A percentile compares a stretch with the other conserved stretches of the same genome.
Evolutionary conservation across 148 eudicot species (phyloP).

Genomic region (Salicornia ramosissima): DNA sequence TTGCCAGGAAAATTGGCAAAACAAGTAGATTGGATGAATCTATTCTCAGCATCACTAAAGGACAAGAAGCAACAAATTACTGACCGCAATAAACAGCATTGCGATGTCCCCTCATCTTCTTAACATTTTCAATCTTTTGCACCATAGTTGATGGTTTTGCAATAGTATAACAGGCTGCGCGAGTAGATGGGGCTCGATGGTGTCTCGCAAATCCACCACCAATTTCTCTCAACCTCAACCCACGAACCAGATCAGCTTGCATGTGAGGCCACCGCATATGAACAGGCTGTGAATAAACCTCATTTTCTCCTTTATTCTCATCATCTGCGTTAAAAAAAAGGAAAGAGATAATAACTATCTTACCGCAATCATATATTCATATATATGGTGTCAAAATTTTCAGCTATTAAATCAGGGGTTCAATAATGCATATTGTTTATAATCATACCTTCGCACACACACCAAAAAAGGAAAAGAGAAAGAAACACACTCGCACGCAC

Average conservation of each 20-base stretch:
- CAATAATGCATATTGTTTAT: neutral
- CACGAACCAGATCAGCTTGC: slow-evolving; percentile 85
- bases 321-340: slow-evolving; percentile 42
- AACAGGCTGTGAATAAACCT: slow-evolving; percentile 42
- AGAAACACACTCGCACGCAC: too few relatives aligned
- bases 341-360: neutral
- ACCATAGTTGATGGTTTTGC: slow-evolving; percentile 95
- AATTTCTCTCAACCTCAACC: slow-evolving; percentile 81
- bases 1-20: neutral
- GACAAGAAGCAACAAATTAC: slow-evolving; percentile 9
- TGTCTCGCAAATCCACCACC: slow-evolving; percentile 96
- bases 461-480: too few relatives aligned
- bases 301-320: slow-evolving; percentile 33
- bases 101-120: slow-evolving; percentile 77
- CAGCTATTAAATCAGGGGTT: neutral
- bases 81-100: slow-evolving; percentile 97
- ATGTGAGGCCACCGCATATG: slow-evolving; percentile 92
- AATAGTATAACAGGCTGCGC: slow-evolving; percentile 86
- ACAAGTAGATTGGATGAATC: neutral
- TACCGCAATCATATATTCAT: slow-evolving; percentile 2
- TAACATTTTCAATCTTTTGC: slow-evolving; percentile 87
- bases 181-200: slow-evolving; percentile 85
- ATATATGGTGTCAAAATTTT: neutral
- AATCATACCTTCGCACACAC: neutral
- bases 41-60: neutral